Evolutionary conservation across 768 basidiomycete species (phyloP), one percentile per base, ranked within the genome.

Genomic region (Boletus reticulatus): DNA sequence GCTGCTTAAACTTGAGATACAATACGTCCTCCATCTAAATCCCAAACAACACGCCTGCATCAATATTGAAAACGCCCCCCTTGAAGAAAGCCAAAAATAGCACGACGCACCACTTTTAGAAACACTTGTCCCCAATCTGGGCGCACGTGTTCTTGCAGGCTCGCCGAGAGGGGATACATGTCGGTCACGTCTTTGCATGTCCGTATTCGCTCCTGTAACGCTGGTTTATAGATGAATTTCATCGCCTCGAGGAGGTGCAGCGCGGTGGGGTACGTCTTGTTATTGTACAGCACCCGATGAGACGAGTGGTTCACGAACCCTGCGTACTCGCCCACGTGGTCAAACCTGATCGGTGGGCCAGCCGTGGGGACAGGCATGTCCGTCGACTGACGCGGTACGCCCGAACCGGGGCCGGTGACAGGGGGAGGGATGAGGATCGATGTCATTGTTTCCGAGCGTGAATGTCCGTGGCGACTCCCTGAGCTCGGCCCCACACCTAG

Each of bases 181-280:
- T 77, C 75, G 42, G 69, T 68, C n/a, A 72, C 69, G 22, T 67
- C 74, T n/a, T 63, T 64, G 55, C 72, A 73, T 13, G 56, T 62
- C 50, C 87, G 76, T 53, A 92, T 85, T 29, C 63, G 61, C 52
- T 88, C 84, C 12, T 83, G 83, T 17, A 87, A 61, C 0, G 80
- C 78, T 0, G 80, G 81, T 4, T 75, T 73, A 20, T 74, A 67
- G 37, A 83, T 63, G 67, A 84, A 92, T 67, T 88, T 88, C 64
- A 88, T 73, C 10, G 89, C 88, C 69, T 92, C 88, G 51, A 83
- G 79, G n/a, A 92, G 76, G 60, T 92, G 90, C 62, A 84, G 69
- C 11, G 86, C 90, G 2, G 83, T 87, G 2, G 87, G 87, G 61
- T 85, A 93, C 41, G 71, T 68, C 50, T 73, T 74, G 32, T 81